Percentiles rank a stretch among this genome's conserved stretches.
phyloP scores from a whole-genome alignment of 345 rosid species.

The Heritiera littoralis region DNA sequence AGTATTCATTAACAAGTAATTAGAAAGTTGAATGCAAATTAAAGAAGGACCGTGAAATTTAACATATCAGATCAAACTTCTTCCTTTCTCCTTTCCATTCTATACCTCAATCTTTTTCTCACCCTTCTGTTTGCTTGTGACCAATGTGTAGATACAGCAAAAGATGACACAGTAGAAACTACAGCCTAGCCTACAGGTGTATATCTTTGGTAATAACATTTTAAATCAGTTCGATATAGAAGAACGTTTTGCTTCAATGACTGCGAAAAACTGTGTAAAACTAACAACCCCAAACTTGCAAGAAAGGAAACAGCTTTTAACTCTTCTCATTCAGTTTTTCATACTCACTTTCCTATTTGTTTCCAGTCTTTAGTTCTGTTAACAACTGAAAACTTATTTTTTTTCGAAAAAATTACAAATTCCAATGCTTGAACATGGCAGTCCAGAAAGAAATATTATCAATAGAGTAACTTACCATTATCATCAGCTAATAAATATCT shows the following conservation, averaged over 20 bases:
- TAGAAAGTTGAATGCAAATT: neutral
- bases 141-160: neutral
- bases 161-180: neutral
- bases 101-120: neutral
- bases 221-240: neutral
- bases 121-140: neutral
- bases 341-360: neutral
- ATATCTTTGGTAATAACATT: neutral
- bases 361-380: neutral
- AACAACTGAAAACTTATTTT: no score
- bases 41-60: neutral
- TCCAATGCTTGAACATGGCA: no score
- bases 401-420: no score
- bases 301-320: neutral
- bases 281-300: neutral
- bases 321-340: slow-evolving; percentile 1
- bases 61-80: neutral
- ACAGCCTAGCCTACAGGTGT: neutral
- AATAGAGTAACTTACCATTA: slow-evolving; percentile 43
- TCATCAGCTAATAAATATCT: slow-evolving; percentile 81
- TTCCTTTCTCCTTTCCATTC: neutral
- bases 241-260: neutral
- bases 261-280: neutral
- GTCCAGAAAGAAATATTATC: neutral
- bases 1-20: neutral